Base-by-base conservation (phyloP, 2,329 filamentous ascomycete genomes). In the Alternaria viburni region DNA sequence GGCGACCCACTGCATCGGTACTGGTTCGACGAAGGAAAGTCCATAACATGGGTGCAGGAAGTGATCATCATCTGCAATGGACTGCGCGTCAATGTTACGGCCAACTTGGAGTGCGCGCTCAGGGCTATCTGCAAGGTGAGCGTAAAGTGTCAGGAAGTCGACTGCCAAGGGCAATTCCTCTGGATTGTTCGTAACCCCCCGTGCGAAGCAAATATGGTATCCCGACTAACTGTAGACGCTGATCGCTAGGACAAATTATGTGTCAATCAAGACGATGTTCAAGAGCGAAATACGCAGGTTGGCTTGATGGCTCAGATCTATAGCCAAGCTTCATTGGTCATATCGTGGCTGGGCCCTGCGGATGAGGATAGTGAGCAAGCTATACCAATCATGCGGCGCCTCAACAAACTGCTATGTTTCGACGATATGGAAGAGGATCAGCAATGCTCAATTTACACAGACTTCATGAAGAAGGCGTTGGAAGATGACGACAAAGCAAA, bases 291-390 rank as follows among this genome's bases (percentile, higher is more conserved):
- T 12, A 23, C 32, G 11, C 66, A 68, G 41, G 62, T 68, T 13
- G 30, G 45, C 15, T 25, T 68, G 17, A 67, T 68, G 66, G 50
- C 51, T 8, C 47, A 51, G 8, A 62, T 68, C 8, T 68, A 68
- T 12, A 32, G 49, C 13, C 32, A 30, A 32, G 58, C 59, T 23
- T 54, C 32, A 10, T 15, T 36, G 5, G 62, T 65, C 9, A 28
- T 62, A 6, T 54, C 61, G 30, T 65, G 62, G 59, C 36, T 65
- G 19, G 80, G 64, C 17, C 52, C 59, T 4, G 36, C 47, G 7
- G 57, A 59, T 49, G 46, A 54, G 25, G 49, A 54, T 9, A 59
- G 57, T 23, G 19, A 36, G 11, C 21, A 32, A 19, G 47, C 57
- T 17, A 32, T 59, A 23, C 57, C 57, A 17, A 19, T 59, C 7